Conservation (phyloP, 2,329 filamentous ascomycete species). For the Ophiobolus disseminans region DNA sequence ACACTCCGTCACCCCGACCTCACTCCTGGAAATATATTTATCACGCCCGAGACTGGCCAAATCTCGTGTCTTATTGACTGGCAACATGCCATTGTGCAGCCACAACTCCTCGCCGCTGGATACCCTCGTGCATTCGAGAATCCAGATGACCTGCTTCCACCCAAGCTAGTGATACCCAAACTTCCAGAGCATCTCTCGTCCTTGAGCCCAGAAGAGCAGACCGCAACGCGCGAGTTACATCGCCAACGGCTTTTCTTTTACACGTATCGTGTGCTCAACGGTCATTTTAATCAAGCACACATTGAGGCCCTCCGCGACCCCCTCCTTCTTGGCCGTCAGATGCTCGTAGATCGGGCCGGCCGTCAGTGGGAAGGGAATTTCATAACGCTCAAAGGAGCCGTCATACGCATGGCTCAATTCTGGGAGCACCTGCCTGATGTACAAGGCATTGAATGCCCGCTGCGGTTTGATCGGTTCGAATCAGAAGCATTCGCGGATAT, state of each 20-base stretch:
- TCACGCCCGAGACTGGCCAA: constrained; percentile 15
- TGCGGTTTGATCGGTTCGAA: constrained; percentile 17
- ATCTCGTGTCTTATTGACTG: constrained; percentile 22
- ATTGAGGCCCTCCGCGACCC: constrained; percentile 19
- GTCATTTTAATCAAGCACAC: constrained; percentile 15
- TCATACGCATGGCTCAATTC: constrained; percentile 13
- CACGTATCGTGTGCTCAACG: constrained; percentile 15
- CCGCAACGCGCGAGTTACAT: constrained; percentile 11
- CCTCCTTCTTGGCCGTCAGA: constrained; percentile 18
- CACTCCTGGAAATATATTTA: constrained; percentile 19
- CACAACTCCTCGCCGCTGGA: constrained; percentile 18
- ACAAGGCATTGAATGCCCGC: constrained; percentile 12
- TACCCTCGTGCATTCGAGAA: constrained; percentile 19
- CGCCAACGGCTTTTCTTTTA: constrained; percentile 21
- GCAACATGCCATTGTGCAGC: constrained; percentile 20
- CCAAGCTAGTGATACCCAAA: constrained; percentile 12
- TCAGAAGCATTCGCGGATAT: constrained; percentile 13
- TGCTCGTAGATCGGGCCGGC: constrained; percentile 22
- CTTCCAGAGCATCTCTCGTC: constrained; percentile 14
- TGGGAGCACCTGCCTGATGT: constrained; percentile 20
- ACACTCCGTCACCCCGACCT: constrained; percentile 22
- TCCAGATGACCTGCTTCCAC: constrained; percentile 15
- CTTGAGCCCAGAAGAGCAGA: constrained; percentile 12
- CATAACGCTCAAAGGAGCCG: constrained; percentile 21
- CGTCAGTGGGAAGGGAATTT: constrained; percentile 23